Conservation (phyloP, 257 asterid species). For the Vinca minor region DNA sequence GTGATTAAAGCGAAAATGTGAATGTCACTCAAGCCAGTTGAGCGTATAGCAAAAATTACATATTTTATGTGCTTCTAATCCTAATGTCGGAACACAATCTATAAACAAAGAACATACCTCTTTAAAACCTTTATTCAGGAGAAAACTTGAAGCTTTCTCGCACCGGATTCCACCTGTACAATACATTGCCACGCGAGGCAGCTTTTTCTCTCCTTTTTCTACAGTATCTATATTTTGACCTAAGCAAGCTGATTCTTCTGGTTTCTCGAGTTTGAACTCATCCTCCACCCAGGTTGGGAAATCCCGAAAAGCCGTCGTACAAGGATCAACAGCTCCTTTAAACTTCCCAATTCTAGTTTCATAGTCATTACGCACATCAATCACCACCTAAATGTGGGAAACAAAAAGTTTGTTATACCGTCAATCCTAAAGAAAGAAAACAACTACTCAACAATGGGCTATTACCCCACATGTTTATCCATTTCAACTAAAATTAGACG, state of each 20-base stretch:
- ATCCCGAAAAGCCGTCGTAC: slow-evolving; percentile 84
- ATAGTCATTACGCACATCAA: slow-evolving; percentile 90
- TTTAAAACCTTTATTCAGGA: slow-evolving; percentile 72
- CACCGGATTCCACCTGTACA: slow-evolving; percentile 99
- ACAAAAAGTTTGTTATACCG: slow-evolving; percentile 6
- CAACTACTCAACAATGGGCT: background rate
- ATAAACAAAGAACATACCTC: slow-evolving; percentile 44
- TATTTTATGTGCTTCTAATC: background rate
- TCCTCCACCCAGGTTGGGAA: slow-evolving; percentile 88
- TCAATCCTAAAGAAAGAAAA: background rate
- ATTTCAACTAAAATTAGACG: background rate
- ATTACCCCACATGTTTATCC: background rate
- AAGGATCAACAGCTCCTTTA: slow-evolving; percentile 84
- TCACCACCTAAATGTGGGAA: slow-evolving; percentile 52
- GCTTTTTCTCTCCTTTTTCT: slow-evolving; percentile 42
- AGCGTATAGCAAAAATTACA: background rate
- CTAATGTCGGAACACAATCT: background rate
- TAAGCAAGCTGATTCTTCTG: slow-evolving; percentile 26
- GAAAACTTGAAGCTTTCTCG: slow-evolving; percentile 95
- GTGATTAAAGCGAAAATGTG: too few relatives aligned
- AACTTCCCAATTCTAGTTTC: slow-evolving; percentile 98
- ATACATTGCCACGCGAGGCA: slow-evolving; percentile 88
- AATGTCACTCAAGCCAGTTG: slow-evolving; percentile 2
- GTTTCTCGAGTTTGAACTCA: slow-evolving; percentile 33
- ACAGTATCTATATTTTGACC: slow-evolving; percentile 26